Percentiles rank a stretch among this genome's conserved stretches.
Evolutionary conservation across 306 rosid genomes (phyloP).

Genomic region (Quercus alba): DNA sequence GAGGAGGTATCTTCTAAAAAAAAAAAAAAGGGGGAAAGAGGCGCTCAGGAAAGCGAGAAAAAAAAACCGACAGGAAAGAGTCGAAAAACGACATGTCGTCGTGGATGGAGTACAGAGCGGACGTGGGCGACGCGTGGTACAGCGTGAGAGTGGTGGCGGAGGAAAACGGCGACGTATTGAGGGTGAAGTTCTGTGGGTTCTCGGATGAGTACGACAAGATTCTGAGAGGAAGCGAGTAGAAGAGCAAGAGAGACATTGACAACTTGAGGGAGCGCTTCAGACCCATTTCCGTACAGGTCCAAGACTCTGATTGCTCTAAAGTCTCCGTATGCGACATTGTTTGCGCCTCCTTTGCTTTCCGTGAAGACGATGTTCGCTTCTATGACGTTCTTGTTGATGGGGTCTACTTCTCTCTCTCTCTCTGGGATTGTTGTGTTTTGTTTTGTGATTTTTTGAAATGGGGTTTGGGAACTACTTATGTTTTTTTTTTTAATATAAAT

Average conservation of each 20-base stretch:
- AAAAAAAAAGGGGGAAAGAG: too few species aligned
- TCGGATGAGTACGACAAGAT: conserved; percentile 4
- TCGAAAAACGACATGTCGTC: too few species aligned
- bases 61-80: too few species aligned
- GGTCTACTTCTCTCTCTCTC: neutral
- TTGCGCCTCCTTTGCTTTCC: conserved; percentile 28
- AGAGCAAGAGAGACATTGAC: conserved; percentile 12
- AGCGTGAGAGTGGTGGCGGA: conserved; percentile 10
- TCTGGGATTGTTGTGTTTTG: too few species aligned
- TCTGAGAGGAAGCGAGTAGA: neutral
- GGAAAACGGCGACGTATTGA: conserved; percentile 17
- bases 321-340: conserved; percentile 14
- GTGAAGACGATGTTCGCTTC: conserved; percentile 36
- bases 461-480: too few species aligned
- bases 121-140: conserved; percentile 43
- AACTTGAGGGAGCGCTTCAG: conserved; percentile 33
- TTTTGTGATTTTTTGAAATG: too few species aligned
- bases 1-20: too few species aligned
- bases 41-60: too few species aligned
- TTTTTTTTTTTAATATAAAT: too few species aligned
- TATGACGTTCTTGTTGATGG: conserved; percentile 38
- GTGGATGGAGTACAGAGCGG: conserved; percentile 25
- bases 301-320: conserved; percentile 34
- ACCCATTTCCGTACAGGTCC: conserved; percentile 35
- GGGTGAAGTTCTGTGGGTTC: conserved; percentile 27